Percentiles rank a stretch among this genome's conserved stretches.
phyloP scores from a whole-genome alignment of 495 filamentous ascomycete species.

The Talaromyces liani region DNA sequence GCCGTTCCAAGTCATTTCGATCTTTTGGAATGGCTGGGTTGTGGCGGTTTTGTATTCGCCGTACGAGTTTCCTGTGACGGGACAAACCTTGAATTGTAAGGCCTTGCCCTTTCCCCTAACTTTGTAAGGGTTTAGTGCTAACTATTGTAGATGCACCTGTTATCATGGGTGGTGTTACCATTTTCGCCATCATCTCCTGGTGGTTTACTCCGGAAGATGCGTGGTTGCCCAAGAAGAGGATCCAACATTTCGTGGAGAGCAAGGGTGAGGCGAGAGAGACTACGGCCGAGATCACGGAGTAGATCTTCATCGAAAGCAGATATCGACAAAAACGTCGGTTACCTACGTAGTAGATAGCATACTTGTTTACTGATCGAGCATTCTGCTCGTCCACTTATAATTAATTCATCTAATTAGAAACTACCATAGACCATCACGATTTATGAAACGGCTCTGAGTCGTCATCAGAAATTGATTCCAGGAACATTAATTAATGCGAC shows the following conservation, averaged over 20 bases:
- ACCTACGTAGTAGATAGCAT: not conserved
- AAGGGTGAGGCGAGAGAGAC: slow-evolving; percentile 20
- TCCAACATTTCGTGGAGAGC: slow-evolving; percentile 38
- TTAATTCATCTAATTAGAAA: not conserved
- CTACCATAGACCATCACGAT: not conserved
- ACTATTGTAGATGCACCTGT: slow-evolving; percentile 33
- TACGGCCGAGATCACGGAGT: slow-evolving; percentile 4
- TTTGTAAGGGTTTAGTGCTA: not conserved
- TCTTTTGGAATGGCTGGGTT: slow-evolving; percentile 46
- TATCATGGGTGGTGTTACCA: slow-evolving; percentile 43
- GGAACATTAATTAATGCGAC: too few species aligned
- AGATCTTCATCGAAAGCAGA: not conserved
- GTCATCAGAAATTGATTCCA: too few species aligned
- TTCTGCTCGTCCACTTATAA: not conserved
- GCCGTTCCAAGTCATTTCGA: slow-evolving; percentile 41
- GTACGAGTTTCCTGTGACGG: slow-evolving; percentile 36
- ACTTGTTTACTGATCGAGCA: not conserved
- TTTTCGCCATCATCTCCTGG: slow-evolving; percentile 39
- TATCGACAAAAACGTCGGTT: not conserved
- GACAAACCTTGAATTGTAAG: slow-evolving; percentile 39
- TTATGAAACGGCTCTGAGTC: not conserved
- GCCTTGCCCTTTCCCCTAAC: not conserved
- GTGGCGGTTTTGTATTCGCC: slow-evolving; percentile 42
- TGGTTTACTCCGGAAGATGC: slow-evolving; percentile 40
- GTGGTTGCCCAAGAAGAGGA: slow-evolving; percentile 36